phyloP scores from a whole-genome alignment of 1,139 yeast species.

The Lodderomyces margitis region DNA sequence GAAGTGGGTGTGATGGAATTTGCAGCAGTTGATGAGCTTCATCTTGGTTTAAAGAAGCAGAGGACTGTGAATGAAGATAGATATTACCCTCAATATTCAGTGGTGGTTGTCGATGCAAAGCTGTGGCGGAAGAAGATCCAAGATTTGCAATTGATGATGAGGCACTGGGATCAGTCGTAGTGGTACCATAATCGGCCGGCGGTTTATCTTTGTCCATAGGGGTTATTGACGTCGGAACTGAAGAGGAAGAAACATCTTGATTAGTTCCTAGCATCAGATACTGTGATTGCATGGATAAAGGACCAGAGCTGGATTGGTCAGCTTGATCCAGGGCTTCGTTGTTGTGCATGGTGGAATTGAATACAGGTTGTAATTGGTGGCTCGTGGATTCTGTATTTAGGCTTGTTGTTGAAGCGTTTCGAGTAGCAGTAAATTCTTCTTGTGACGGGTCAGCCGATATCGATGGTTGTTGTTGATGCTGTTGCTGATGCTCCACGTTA shows the following conservation, averaged over 20 bases:
- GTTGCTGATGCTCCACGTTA: not conserved
- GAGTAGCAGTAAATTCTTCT: not conserved
- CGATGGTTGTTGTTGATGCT: slow-evolving; percentile 2
- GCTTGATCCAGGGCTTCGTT: not conserved
- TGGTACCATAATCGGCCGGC: not conserved
- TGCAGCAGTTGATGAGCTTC: not conserved
- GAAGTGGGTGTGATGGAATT: not conserved
- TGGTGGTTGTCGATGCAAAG: not conserved
- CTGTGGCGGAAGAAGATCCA: not conserved
- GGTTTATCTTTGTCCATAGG: not conserved
- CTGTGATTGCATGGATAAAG: not conserved
- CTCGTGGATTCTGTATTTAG: not conserved
- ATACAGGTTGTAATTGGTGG: not conserved
- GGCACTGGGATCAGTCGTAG: not conserved
- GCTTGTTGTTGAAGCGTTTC: not conserved
- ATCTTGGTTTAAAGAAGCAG: not conserved
- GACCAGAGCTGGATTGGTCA: not conserved
- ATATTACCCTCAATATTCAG: not conserved
- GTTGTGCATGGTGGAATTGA: not conserved
- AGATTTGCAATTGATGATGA: not conserved
- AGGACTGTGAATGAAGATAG: not conserved
- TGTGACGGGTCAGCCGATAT: not conserved
- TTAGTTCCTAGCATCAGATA: not conserved
- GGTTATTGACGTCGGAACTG: not conserved
- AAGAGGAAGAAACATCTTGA: not conserved